A percentile compares a stretch with the other conserved stretches of the same genome.
These are phyloP conservation scores for Malus orientalis DNA, from an alignment of 306 rosid species.

Conservation along the genomic window DNA sequence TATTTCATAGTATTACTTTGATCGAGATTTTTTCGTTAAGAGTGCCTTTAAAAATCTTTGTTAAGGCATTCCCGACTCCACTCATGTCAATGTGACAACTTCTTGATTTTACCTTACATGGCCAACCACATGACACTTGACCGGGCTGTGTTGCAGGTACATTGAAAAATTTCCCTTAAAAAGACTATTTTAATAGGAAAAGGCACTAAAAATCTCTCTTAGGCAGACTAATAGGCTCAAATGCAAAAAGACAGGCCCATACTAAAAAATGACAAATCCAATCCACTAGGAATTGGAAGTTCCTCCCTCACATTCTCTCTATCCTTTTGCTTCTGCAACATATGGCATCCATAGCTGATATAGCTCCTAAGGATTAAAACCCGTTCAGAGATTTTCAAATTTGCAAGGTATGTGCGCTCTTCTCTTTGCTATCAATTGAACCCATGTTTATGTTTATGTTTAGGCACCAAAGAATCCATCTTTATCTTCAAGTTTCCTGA, in stretches of 20 bases:
- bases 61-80: too few species aligned
- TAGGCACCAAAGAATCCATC: background rate
- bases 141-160: fast-evolving
- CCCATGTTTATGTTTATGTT: background rate
- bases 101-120: too few species aligned
- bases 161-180: too few species aligned
- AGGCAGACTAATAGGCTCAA: background rate
- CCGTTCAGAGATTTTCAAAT: background rate
- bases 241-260: background rate
- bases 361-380: background rate
- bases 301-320: background rate
- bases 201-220: background rate
- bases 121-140: fast-evolving
- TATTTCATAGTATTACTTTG: too few species aligned
- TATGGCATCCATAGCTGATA: background rate
- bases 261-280: background rate
- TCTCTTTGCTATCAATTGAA: background rate
- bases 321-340: background rate
- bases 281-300: background rate
- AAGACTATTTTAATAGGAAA: too few species aligned
- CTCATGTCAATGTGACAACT: too few species aligned
- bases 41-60: too few species aligned
- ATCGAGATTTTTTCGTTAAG: too few species aligned
- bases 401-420: background rate
- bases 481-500: background rate